Conservation (phyloP, 495 filamentous ascomycete species). For the Ramalina peruviana region DNA sequence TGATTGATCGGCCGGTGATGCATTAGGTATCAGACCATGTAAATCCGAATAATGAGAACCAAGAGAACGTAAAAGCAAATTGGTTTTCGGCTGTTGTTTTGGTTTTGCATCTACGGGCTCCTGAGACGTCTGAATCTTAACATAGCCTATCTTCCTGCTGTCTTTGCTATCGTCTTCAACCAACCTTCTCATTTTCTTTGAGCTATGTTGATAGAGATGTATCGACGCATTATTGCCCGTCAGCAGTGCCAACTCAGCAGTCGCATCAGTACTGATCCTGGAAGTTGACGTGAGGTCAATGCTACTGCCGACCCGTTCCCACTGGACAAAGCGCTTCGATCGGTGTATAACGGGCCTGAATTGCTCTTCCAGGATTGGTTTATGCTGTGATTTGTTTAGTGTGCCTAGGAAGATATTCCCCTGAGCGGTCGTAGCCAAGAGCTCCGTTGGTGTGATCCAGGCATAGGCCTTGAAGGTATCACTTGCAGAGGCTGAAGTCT, state of each 20-base stretch:
- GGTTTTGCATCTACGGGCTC: no score
- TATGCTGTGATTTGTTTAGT: background rate
- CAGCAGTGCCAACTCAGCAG: conserved; percentile 29
- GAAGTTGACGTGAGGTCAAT: conserved; percentile 30
- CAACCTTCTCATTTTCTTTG: background rate
- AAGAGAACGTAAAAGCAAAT: no score
- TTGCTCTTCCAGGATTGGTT: background rate
- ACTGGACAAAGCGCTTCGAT: background rate
- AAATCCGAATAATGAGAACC: no score
- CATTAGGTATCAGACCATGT: no score
- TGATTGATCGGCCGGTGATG: no score
- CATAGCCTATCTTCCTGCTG: conserved; percentile 37
- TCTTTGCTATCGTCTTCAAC: conserved; percentile 17
- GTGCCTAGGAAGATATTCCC: conserved; percentile 44
- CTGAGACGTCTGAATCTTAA: conserved; percentile 22
- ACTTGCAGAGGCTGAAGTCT: conserved; percentile 12
- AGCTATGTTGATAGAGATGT: conserved; percentile 28
- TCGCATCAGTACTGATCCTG: conserved; percentile 23
- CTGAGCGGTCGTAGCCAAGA: conserved; percentile 46
- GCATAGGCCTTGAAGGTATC: conserved; percentile 48
- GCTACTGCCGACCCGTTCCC: conserved; percentile 4
- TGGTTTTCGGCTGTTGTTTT: no score
- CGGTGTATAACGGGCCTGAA: background rate
- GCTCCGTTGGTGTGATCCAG: conserved; percentile 41
- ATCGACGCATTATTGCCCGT: conserved; percentile 39